Evolutionary conservation across 176 grass and related monocot species (phyloP), one percentile per base, ranked within the genome.

Genomic region (Pharus latifolius): DNA sequence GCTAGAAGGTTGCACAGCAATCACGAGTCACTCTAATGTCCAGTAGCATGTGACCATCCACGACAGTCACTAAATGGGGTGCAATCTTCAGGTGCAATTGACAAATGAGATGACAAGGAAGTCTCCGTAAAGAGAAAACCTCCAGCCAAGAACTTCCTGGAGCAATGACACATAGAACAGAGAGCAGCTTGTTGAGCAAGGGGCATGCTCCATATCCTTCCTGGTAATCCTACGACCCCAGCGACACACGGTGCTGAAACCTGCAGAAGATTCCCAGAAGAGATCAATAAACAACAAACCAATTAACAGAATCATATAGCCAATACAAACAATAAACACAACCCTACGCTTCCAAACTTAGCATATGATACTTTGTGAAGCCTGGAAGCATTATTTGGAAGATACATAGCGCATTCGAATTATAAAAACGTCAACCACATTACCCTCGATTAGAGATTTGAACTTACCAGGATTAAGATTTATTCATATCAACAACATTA

Each of bases 71-170:
- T 70, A 34, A 84, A 29, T 2, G 48, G 17, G 10, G 68, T 34
- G 61, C 52, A 59, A 61, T 57, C 53, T 83, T 84, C 86, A 99
- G 64, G 95, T 99, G 79, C 68, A 99, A 60, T 99, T 99, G 81
- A 95, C 79, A 78, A 88, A 94, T 56, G 87, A 91, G 68, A 78
- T 91, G 79, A 86, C 78, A 78, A 84, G 71, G 53, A 88, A 88
- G 76, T 88, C 84, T 71, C 90, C 79, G 59, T 83, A 85, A 88
- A 94, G 78, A 67, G 80, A 95, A 78, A 99, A 91, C 57, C 96
- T 92, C 90, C 90, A 88, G 76, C 85, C 90, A 91, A 98, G 87
- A 86, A 91, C 79, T 77, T 93, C 84, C 85, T 99, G 87, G 17
- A 88, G 84, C 69, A 91, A 73, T 12, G 86, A 94, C 71, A 86